Conservation (phyloP, 768 basidiomycete species). For the Podaxis sp. region DNA sequence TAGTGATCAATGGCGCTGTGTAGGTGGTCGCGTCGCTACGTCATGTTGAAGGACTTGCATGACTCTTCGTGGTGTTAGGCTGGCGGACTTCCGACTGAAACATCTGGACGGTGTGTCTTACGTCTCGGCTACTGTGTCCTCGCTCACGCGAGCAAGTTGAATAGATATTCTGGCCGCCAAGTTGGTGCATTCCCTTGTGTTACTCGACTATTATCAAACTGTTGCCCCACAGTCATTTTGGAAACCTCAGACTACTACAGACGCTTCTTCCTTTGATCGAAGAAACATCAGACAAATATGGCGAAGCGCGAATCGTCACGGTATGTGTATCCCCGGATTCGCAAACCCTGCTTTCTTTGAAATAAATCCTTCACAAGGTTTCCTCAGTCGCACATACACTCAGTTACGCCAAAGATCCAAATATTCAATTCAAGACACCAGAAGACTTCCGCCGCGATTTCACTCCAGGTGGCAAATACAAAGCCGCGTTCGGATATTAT, state of each 20-base stretch:
- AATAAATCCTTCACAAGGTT: not conserved
- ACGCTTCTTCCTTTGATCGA: constrained; percentile 10
- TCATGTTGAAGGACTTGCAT: not conserved
- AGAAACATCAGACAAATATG: constrained; percentile 12
- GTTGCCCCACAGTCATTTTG: constrained; percentile 3
- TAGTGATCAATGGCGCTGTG: constrained; percentile 10
- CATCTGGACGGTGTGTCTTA: not conserved
- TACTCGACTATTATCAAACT: not conserved
- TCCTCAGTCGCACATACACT: constrained; percentile 3
- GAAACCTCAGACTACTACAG: constrained; percentile 10
- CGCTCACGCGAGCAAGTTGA: too few relatives aligned
- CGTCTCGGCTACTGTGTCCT: not conserved
- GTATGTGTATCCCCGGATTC: not conserved
- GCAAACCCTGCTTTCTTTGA: too few relatives aligned
- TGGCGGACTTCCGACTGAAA: constrained; percentile 8
- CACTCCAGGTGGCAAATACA: constrained; percentile 1
- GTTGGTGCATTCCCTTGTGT: not conserved
- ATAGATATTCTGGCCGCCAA: constrained; percentile 7
- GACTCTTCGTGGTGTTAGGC: not conserved
- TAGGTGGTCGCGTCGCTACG: not conserved
- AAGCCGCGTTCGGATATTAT: constrained; percentile 9
- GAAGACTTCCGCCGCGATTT: constrained; percentile 8
- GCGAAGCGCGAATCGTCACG: constrained; percentile 9
- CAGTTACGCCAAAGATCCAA: constrained; percentile 3
- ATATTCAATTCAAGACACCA: constrained; percentile 4